These are phyloP conservation scores for Cryoendolithus antarcticus DNA, from an alignment of 2,329 filamentous ascomycete genomes.

Conservation along the genomic window DNA sequence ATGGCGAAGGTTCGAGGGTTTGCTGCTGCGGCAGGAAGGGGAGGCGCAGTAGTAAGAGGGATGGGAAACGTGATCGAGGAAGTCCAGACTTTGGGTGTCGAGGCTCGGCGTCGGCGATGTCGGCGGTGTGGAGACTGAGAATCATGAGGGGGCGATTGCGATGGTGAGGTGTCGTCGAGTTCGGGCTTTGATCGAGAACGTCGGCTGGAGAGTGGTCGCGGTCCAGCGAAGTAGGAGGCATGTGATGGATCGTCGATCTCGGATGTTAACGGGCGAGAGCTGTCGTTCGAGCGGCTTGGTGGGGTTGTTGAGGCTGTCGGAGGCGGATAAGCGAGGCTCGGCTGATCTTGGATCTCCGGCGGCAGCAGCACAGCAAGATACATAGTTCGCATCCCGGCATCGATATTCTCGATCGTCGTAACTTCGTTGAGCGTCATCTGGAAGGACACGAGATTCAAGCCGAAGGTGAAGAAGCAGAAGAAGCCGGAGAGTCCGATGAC, in stretches of 20 bases:
- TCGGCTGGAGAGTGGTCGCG: constrained; percentile 19
- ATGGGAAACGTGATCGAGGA: constrained; percentile 50
- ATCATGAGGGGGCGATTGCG: too few species aligned
- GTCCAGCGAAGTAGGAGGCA: constrained; percentile 17
- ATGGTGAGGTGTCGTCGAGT: too few species aligned
- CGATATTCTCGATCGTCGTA: constrained; percentile 74
- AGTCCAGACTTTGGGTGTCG: constrained; percentile 15
- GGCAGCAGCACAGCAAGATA: constrained; percentile 65
- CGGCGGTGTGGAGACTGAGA: not conserved
- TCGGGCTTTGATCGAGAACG: constrained; percentile 21
- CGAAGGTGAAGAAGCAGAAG: constrained; percentile 67
- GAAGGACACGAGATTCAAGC: constrained; percentile 63
- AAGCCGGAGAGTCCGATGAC: constrained; percentile 54
- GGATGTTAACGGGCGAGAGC: constrained; percentile 18
- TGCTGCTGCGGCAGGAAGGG: constrained; percentile 17
- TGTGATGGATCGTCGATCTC: constrained; percentile 23
- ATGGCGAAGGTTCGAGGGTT: constrained; percentile 59
- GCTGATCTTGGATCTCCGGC: constrained; percentile 16
- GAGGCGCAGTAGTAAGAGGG: constrained; percentile 18
- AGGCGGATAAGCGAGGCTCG: constrained; percentile 4
- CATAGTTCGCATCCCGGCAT: constrained; percentile 48
- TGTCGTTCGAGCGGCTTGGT: constrained; percentile 9
- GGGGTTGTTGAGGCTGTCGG: constrained; percentile 1
- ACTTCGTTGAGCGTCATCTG: constrained; percentile 60
- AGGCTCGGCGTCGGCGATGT: constrained; percentile 3